Evolutionary conservation across 1,284 basidiomycete genomes (phyloP).

Genomic region (Microbotryum violaceum): DNA sequence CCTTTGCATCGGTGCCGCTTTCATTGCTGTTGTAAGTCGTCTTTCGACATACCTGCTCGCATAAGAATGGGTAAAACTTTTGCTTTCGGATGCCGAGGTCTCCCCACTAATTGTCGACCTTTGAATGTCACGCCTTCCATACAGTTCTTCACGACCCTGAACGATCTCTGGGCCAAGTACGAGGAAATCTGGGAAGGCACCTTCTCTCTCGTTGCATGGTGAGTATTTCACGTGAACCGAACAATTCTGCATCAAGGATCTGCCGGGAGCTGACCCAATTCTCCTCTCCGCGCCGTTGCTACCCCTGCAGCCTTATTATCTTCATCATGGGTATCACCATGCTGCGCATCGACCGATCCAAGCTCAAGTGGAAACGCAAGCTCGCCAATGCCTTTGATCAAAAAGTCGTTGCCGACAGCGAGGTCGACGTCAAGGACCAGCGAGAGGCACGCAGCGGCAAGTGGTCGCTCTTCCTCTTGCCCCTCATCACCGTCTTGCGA

Average conservation of each 20-base stretch:
- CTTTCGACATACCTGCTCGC: background rate
- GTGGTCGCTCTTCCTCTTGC: slow-evolving; percentile 80
- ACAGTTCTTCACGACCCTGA: slow-evolving; percentile 49
- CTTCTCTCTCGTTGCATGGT: slow-evolving; percentile 65
- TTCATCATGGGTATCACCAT: slow-evolving; percentile 61
- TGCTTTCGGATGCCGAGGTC: background rate
- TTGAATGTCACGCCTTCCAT: background rate
- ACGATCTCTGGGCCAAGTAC: slow-evolving; percentile 47
- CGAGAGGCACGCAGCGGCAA: slow-evolving; percentile 41
- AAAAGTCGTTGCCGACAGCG: slow-evolving; percentile 34
- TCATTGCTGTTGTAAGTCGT: slow-evolving; percentile 45
- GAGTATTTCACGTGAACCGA: background rate
- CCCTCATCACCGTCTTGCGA: slow-evolving; percentile 78
- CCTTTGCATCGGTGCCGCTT: slow-evolving; percentile 54
- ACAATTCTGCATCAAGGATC: background rate
- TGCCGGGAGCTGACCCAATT: background rate
- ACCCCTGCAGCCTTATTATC: slow-evolving; percentile 55
- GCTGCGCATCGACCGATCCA: slow-evolving; percentile 54
- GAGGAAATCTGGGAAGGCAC: slow-evolving; percentile 56
- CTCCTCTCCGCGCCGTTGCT: background rate
- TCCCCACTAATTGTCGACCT: background rate
- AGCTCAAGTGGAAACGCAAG: slow-evolving; percentile 83
- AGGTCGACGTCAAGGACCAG: slow-evolving; percentile 18
- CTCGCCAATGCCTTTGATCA: slow-evolving; percentile 67
- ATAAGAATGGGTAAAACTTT: background rate